Evolutionary conservation across 352 stramenopile species (phyloP).

Genomic region (Peronospora belbahrii): DNA sequence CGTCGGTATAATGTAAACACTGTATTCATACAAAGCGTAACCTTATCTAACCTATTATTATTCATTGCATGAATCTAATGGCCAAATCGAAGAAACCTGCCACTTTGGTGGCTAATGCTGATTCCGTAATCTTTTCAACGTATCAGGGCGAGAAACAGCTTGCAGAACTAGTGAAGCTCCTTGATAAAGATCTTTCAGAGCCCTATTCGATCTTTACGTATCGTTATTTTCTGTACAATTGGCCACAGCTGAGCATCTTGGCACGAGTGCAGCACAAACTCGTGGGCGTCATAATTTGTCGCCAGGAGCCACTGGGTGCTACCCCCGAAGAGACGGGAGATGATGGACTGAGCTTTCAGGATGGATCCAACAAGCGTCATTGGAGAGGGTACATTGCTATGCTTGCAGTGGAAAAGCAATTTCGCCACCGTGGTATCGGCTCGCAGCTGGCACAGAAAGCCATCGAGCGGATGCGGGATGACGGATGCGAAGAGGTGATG

Average conservation of each 20-base stretch:
- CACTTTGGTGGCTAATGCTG: neutral
- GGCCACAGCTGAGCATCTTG: slow-evolving; percentile 88
- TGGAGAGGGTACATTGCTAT: slow-evolving; percentile 93
- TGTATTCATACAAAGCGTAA: no score
- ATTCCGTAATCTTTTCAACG: slow-evolving; percentile 48
- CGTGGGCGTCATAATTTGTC: slow-evolving; percentile 89
- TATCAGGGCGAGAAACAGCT: slow-evolving; percentile 88
- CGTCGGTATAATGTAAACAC: no score
- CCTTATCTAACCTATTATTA: neutral
- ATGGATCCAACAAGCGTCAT: slow-evolving; percentile 19
- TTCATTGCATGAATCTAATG: slow-evolving; percentile 5
- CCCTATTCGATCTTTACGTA: slow-evolving; percentile 96
- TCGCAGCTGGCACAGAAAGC: slow-evolving; percentile 81
- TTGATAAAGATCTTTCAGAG: slow-evolving; percentile 92
- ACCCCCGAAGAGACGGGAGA: slow-evolving; percentile 40
- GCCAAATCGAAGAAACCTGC: slow-evolving; percentile 16
- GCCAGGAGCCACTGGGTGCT: slow-evolving; percentile 77
- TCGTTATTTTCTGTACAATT: slow-evolving; percentile 94
- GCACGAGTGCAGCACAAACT: slow-evolving; percentile 79
- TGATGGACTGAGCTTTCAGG: slow-evolving; percentile 11
- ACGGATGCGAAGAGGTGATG: slow-evolving; percentile 84
- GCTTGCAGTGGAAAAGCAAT: slow-evolving; percentile 89
- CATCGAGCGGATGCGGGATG: slow-evolving; percentile 83
- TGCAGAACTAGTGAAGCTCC: slow-evolving; percentile 87
- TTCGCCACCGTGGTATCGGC: slow-evolving; percentile 86